Base-by-base conservation (phyloP, 2,329 filamentous ascomycete genomes). In the Hypoxylon sp. region DNA sequence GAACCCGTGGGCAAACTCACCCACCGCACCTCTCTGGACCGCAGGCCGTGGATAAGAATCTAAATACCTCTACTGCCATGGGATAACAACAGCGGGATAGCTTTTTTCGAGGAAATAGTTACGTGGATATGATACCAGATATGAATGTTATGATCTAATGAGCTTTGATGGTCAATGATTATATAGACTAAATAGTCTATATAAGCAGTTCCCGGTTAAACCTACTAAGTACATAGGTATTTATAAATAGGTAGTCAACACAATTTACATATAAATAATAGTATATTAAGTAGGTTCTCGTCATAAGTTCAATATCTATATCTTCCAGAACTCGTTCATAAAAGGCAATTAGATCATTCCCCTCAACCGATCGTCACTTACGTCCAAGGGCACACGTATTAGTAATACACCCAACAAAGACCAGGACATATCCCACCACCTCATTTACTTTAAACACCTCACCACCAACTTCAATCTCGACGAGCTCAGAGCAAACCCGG, bases 401-500 rank as follows among this genome's bases (percentile, higher is more conserved):
- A 19, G 37, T 29, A 19, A 63, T 33, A 5, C 10, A 31, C 17
- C 39, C 8, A 10, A 44, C 39, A 44, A 44, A 44, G 39, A 19
- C 24, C 33, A 24, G 24, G 33, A 37, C 31, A 51, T 39, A 44
- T 52, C 19, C 52, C 33, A 19, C 39, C 24, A 19, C 35, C 47
- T 48, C 17, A n/a, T 26, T 57, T 48, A 13, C 39, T 19, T 58
- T 22, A 51, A 9, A 51, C 22, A 24, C 46, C 10, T 44, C 29
- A 14, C n/a, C 19, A n/a, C n/a, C 19, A 11, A n/a, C 6, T 19
- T n/a, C 29, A n/a, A 51, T 19, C 31, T 9, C 29, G 35, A 50
- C 10, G 44, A 63, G 61, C 56, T 82, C 83, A 96, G 78, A 91
- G 86, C 55, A 97, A 82, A 2, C 92, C 92, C 2, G 96, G 94